Base-by-base conservation (phyloP, 1,284 basidiomycete species). In the Fomitopsis palustris region DNA sequence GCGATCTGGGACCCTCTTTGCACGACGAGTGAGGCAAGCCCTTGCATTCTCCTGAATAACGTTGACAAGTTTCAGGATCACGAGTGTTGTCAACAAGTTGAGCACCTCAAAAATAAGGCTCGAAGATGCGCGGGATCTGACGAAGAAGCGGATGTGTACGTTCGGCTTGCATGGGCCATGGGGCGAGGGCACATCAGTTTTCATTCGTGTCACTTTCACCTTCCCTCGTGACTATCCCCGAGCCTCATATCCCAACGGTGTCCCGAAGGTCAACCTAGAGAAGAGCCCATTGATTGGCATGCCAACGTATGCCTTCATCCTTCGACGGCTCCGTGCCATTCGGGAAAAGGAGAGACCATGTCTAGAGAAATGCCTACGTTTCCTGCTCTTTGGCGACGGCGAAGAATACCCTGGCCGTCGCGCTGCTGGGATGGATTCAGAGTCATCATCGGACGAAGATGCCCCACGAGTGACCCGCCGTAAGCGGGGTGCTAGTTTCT, bases 141-240 rank as follows among this genome's bases (percentile, higher is more conserved):
- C 81, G 4, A 93, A 90, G 69, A 87, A 86, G 67, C 83, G 93
- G 29, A 90, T 86, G 17, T 93, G 93, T 64, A 95, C 93, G 1
- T 81, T 97, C 56, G 91, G 93, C 8, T 77, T 97, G 52, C 88
- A 94, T 67, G 93, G 93, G 0, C 95, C 94, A 1, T 96, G 95
- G 94, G 93, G 93, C 10, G 89, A 90, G 59, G 84, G 77, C 16
- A 88, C 83, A 4, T 87, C 82, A 21, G 87, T 90, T 4, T 95
- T 93, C 76, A 86, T 96, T 56, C 87, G 95, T 1, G 85, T 96
- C n/a, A 90, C 92, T 5, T 96, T 96, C 76, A 87, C 86, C 1
- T 97, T 97, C 70, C 95, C 95, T 1, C 80, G 84, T 33, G 84
- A 85, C 52, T 98, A 98, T 68, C 94, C 95, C 0, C 81, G 85